A percentile compares a stretch with the other conserved stretches of the same genome.
phyloP scores from a whole-genome alignment of 2,329 filamentous ascomycete genomes.

The Fusarium sp. region DNA sequence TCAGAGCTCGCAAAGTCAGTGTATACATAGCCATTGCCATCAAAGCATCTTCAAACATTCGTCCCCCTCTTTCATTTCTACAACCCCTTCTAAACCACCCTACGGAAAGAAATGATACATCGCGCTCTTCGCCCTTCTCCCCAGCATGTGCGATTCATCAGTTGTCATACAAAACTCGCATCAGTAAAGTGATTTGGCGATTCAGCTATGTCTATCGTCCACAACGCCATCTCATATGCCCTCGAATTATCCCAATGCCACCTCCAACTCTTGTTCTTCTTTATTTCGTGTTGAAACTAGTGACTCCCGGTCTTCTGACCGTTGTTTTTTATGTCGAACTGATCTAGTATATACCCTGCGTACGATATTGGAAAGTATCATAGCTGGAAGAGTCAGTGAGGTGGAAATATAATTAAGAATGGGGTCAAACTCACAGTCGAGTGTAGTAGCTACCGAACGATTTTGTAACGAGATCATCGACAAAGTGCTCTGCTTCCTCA shows the following conservation, averaged over 20 bases:
- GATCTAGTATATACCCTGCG: conserved; percentile 83
- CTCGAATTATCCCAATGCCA: conserved; percentile 40
- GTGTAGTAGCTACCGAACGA: conserved; percentile 90
- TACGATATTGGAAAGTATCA: conserved; percentile 89
- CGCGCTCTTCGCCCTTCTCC: conserved; percentile 1
- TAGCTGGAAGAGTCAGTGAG: conserved; percentile 66
- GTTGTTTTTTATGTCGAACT: conserved; percentile 9
- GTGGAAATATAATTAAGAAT: neutral
- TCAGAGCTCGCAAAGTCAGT: neutral
- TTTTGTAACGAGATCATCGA: conserved; percentile 85
- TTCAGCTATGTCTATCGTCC: conserved; percentile 46
- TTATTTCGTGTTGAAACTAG: conserved; percentile 24
- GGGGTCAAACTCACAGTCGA: conserved; percentile 72
- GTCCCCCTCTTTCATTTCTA: conserved; percentile 8
- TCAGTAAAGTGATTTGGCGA: conserved; percentile 23
- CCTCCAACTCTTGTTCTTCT: conserved; percentile 19
- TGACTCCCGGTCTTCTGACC: conserved; percentile 15
- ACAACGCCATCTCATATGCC: conserved; percentile 48
- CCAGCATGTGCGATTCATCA: conserved; percentile 23
- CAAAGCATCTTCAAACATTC: conserved; percentile 3
- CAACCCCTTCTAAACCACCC: conserved; percentile 7
- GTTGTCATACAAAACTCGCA: conserved; percentile 34
- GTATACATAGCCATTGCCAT: neutral
- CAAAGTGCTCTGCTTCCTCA: conserved; percentile 84
- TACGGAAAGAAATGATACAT: neutral